Percentiles rank a stretch among this genome's conserved stretches.
Evolutionary conservation across 495 filamentous ascomycete genomes (phyloP).

Genomic region (Penicillium robsamsonii): DNA sequence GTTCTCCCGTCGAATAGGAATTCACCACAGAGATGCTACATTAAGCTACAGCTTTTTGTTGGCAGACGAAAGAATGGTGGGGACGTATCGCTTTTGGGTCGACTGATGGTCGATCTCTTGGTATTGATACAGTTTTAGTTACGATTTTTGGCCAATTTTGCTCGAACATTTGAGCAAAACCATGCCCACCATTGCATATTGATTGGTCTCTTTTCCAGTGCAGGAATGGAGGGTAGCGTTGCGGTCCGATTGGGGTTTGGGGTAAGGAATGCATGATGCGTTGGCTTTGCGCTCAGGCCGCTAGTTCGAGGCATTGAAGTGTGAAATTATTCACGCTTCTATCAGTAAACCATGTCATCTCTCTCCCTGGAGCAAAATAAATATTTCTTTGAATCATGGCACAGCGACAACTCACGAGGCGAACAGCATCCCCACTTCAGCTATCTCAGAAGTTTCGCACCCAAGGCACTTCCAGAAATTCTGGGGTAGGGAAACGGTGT

Average conservation of each 20-base stretch:
- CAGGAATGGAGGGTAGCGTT: neutral
- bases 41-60: neutral
- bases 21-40: neutral
- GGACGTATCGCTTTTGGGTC: neutral
- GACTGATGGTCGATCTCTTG: neutral
- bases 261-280: conserved; percentile 2
- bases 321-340: neutral
- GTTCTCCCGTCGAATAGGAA: neutral
- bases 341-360: neutral
- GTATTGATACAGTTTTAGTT: too few species aligned
- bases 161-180: neutral
- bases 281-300: neutral
- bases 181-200: neutral
- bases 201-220: neutral
- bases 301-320: neutral
- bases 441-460: conserved; percentile 1
- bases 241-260: neutral
- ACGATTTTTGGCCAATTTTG: too few species aligned
- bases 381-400: neutral
- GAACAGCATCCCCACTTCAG: neutral
- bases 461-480: neutral
- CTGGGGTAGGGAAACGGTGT: neutral
- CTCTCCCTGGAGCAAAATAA: neutral
- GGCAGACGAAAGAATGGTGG: neutral
- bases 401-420: neutral